These are phyloP conservation scores for Gracilaria gracilis DNA, from an alignment of 23 red algal species.

Conservation along the genomic window DNA sequence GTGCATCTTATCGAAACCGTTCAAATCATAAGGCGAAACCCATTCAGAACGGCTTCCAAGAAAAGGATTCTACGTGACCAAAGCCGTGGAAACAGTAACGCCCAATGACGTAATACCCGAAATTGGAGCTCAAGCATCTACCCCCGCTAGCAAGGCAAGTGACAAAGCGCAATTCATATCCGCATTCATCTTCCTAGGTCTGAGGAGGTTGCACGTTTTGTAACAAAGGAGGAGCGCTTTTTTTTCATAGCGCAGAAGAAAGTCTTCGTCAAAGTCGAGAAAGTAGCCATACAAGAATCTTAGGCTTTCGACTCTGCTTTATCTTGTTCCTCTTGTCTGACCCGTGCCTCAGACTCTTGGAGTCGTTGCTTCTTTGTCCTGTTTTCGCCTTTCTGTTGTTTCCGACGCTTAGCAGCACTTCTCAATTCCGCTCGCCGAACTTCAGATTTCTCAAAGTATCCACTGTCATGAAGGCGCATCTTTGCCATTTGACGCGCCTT, in stretches of 20 bases:
- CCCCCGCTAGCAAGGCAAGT: no score
- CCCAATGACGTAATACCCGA: not conserved
- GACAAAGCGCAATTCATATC: no score
- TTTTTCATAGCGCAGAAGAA: no score
- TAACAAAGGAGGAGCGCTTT: no score
- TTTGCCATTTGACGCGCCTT: conserved; percentile 68
- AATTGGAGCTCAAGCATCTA: no score
- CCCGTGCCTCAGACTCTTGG: not conserved
- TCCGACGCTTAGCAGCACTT: conserved; percentile 42
- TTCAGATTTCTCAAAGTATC: conserved; percentile 42
- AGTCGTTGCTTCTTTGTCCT: not conserved
- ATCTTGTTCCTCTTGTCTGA: not conserved
- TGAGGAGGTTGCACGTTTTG: no score
- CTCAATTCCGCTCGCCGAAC: not conserved
- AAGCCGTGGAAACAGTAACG: not conserved
- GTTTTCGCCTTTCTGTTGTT: not conserved
- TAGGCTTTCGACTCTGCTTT: no score
- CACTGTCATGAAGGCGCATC: conserved; percentile 46
- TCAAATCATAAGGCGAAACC: not conserved
- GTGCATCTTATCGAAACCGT: not conserved
- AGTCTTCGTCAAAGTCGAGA: no score
- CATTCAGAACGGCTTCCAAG: conserved; percentile 5
- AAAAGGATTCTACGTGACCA: not conserved
- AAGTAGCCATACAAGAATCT: no score
- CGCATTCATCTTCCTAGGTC: no score